Base-by-base conservation (phyloP, 495 filamentous ascomycete genomes). In the Aspergillus sclerotioniger region DNA sequence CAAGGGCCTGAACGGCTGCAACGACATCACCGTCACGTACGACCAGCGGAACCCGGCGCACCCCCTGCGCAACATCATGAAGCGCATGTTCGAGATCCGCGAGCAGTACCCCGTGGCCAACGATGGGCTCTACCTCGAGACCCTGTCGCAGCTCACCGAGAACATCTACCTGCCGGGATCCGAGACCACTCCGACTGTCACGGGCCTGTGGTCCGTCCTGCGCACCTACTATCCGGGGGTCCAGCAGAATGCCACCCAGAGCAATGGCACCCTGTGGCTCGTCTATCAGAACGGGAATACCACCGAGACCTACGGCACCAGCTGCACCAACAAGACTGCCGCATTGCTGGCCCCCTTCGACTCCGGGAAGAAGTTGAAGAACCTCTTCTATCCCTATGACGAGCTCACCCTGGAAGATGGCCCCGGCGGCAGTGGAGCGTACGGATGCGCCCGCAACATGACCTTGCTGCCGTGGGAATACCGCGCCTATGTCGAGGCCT, bases 381-480 rank as follows among this genome's bases (percentile, higher is more conserved):
- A 76, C 50, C 65, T 82, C 0, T 77, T 82, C 55, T 77, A 78
- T 56, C 80, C 79, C n/a, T 80, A 78, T 50, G 79, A 81, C 45
- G 76, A 80, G 54, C 68, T 71, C 39, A 74, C 68, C 0, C 54
- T 80, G 12, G 65, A 54, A 37, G 61, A 66, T 50, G 61, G 67
- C 19, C 62, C 65, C 10, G 54, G 53, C 0, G 33, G 32, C 32
- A 28, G 39, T 15, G 50, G 16, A 7, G 5, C 37, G 50, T 64
- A 67, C 54, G 72, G 84, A 13, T 87, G 85, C 60, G 48, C 82
- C 15, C 48, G 56, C 16, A 67, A 61, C 15, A 64, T 87, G 47
- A 66, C 76, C 17, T 65, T 87, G 63, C 52, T 72, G n/a, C 75
- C 81, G 0, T 88, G 75, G 69, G 81, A 80, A 49, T 87, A 78